phyloP scores from a whole-genome alignment of 306 rosid species.

The Abrus precatorius region DNA sequence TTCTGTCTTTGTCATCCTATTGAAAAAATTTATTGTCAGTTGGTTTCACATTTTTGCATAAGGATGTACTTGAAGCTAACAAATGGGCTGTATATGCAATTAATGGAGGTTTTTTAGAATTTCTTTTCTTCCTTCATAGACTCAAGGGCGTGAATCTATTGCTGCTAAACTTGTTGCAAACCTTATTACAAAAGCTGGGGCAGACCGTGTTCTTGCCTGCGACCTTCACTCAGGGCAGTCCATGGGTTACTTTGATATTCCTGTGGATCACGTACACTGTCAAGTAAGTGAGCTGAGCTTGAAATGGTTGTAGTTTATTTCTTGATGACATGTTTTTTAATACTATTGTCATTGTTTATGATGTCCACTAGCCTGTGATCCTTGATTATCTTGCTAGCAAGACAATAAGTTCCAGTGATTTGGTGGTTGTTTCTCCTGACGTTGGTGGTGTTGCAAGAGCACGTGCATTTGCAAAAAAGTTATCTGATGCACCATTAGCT shows the following conservation, averaged over 20 bases:
- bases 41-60: slow-evolving; percentile 23
- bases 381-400: slow-evolving; percentile 99
- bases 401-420: slow-evolving; percentile 73
- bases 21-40: background rate
- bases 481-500: slow-evolving; percentile 98
- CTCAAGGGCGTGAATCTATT: slow-evolving; percentile 98
- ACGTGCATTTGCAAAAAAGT: slow-evolving; percentile 95
- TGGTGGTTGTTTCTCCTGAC: slow-evolving; percentile 99
- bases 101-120: background rate
- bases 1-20: background rate
- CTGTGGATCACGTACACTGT: slow-evolving; percentile 94
- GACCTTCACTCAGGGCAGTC: slow-evolving; percentile 99
- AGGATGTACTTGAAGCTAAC: slow-evolving; percentile 14
- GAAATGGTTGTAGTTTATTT: slow-evolving; percentile 39
- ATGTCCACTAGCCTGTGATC: slow-evolving; percentile 77
- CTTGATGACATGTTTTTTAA: slow-evolving; percentile 44
- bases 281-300: slow-evolving; percentile 62
- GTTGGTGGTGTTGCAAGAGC: slow-evolving; percentile 99
- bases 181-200: slow-evolving; percentile 96
- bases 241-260: slow-evolving; percentile 97
- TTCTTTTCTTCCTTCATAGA: slow-evolving; percentile 51
- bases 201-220: slow-evolving; percentile 96
- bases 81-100: slow-evolving; percentile 20
- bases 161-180: slow-evolving; percentile 97
- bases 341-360: slow-evolving; percentile 48